These are phyloP conservation scores for Moesziomyces sp. DNA, from an alignment of 1,284 basidiomycete genomes.

Conservation along the genomic window DNA sequence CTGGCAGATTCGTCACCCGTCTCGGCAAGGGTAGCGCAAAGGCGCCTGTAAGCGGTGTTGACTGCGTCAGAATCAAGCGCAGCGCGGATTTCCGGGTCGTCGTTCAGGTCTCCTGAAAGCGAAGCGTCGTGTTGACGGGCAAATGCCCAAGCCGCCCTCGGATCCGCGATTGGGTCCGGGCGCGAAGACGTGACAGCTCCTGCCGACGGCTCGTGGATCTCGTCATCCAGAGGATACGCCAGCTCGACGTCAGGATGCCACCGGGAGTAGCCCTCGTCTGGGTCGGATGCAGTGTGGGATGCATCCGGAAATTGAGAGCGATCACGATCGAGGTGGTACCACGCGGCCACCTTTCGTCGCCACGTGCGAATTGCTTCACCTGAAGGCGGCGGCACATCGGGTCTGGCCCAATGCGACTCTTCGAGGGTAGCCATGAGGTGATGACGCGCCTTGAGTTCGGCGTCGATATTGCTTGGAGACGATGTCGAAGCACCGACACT, in stretches of 20 bases:
- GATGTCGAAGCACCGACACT: not conserved
- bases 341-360: conserved; percentile 39
- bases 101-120: conserved; percentile 12
- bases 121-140: conserved; percentile 16
- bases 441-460: conserved; percentile 22
- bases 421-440: conserved; percentile 35
- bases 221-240: conserved; percentile 30
- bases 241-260: conserved; percentile 39
- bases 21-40: conserved; percentile 2
- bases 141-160: conserved; percentile 19
- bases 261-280: conserved; percentile 18
- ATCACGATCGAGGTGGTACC: conserved; percentile 39
- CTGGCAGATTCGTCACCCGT: not conserved
- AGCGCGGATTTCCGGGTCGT: conserved; percentile 18
- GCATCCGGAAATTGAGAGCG: conserved; percentile 16
- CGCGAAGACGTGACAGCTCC: conserved; percentile 4
- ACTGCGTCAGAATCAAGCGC: conserved; percentile 17
- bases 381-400: conserved; percentile 10
- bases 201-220: conserved; percentile 20
- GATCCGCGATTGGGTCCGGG: conserved; percentile 29
- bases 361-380: conserved; percentile 25
- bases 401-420: conserved; percentile 26
- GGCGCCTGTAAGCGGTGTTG: conserved; percentile 7
- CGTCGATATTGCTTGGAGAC: not conserved
- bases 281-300: not conserved